A percentile compares a stretch with the other conserved stretches of the same genome.
Conservation (phyloP, 169 alveolate genomes). For the Cyclospora cayetanensis region DNA sequence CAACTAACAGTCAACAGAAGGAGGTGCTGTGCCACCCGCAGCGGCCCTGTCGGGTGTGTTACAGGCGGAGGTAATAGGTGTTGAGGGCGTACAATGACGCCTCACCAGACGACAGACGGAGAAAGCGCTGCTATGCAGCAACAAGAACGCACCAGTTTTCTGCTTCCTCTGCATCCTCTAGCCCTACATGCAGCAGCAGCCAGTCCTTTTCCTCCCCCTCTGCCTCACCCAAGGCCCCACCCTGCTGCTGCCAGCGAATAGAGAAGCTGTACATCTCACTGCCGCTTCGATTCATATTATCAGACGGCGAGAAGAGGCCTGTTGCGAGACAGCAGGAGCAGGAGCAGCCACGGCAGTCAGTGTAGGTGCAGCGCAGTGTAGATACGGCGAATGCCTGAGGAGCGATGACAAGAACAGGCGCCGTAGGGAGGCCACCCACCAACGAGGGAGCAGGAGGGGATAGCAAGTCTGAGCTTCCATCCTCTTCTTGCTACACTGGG, state of each 20-base stretch:
- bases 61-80: too few species aligned
- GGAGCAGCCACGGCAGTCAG: not conserved
- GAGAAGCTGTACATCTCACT: slow-evolving; percentile 47
- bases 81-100: too few species aligned
- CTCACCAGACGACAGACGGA: too few species aligned
- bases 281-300: slow-evolving; percentile 38
- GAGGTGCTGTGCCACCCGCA: not conserved
- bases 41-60: too few species aligned
- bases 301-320: slow-evolving; percentile 25
- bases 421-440: not conserved
- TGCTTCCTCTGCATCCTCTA: not conserved
- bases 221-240: not conserved
- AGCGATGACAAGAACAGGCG: not conserved
- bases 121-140: too few species aligned
- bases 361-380: not conserved
- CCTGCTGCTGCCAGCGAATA: slow-evolving; percentile 52
- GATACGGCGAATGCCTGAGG: not conserved
- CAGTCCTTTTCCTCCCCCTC: slow-evolving; percentile 58
- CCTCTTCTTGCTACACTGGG: not conserved
- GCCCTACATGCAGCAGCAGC: slow-evolving; percentile 40
- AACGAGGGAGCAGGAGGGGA: not conserved
- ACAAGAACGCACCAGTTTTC: slow-evolving; percentile 4
- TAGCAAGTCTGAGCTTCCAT: not conserved
- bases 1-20: not conserved
- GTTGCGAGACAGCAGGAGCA: not conserved